Evolutionary conservation across 2,329 filamentous ascomycete genomes (phyloP).

Genomic region (Akanthomyces dipterigenus): DNA sequence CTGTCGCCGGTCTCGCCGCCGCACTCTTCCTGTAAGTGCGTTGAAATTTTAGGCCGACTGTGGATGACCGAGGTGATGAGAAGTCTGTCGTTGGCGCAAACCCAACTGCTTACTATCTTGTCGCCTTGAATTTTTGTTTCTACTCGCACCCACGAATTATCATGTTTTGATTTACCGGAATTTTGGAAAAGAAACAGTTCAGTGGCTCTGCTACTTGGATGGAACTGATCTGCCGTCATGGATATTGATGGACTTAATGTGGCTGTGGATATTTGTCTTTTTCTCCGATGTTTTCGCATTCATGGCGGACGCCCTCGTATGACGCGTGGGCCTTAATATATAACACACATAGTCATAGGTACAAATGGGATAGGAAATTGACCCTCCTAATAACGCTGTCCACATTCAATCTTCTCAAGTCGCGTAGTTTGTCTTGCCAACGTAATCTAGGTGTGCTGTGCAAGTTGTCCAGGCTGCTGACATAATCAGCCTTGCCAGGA

Average conservation of each 20-base stretch:
- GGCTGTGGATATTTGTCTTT: conserved; percentile 1
- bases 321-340: conserved; percentile 8
- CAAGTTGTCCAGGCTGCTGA: not conserved
- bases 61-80: not conserved
- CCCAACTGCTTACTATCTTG: not conserved
- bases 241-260: not conserved
- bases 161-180: not conserved
- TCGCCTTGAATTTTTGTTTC: not conserved
- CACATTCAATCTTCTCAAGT: not conserved
- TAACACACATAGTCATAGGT: conserved; percentile 13
- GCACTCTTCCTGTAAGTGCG: conserved; percentile 12
- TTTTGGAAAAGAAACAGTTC: not conserved
- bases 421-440: no score
- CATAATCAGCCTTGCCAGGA: not conserved
- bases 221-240: not conserved
- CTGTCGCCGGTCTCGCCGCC: conserved; percentile 9
- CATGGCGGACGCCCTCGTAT: not conserved
- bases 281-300: not conserved
- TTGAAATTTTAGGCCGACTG: conserved; percentile 4
- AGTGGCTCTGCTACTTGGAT: conserved; percentile 4
- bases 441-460: not conserved
- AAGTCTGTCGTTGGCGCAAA: not conserved
- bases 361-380: conserved; percentile 8
- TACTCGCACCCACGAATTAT: not conserved
- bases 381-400: not conserved